Evolutionary conservation across 2,329 filamentous ascomycete genomes (phyloP).

Genomic region (Ophiostoma ulmi): DNA sequence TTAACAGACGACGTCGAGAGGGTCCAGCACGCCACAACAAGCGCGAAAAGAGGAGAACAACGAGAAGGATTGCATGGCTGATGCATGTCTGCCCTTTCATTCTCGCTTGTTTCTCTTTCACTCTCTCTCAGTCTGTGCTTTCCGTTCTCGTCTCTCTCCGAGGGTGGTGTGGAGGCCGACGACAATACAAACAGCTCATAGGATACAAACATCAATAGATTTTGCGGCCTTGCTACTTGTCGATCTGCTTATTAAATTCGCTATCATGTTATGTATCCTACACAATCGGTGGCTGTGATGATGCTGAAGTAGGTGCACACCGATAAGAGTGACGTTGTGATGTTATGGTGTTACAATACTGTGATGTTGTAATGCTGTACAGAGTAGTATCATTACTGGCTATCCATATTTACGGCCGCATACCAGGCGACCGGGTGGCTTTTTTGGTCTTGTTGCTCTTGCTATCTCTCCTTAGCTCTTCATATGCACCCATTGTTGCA

Average conservation of each 20-base stretch:
- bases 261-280: not conserved
- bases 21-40: not conserved
- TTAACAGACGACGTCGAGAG: constrained; percentile 14
- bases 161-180: constrained; percentile 6
- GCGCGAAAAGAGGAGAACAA: not conserved
- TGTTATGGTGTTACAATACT: not conserved
- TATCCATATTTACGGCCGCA: too few relatives aligned
- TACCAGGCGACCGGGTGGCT: not conserved
- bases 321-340: not conserved
- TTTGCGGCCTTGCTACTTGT: not conserved
- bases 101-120: not conserved
- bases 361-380: not conserved
- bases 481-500: not conserved
- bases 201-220: not conserved
- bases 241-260: not conserved
- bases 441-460: not conserved
- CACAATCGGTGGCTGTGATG: too few relatives aligned
- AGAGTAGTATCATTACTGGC: not conserved
- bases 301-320: not conserved
- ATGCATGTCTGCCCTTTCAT: not conserved
- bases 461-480: not conserved
- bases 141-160: not conserved
- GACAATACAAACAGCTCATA: not conserved
- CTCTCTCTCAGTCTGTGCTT: not conserved
- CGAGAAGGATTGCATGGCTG: not conserved